These are phyloP conservation scores for Phytophthora pseudosyringae DNA, from an alignment of 352 stramenopile species.

Conservation along the genomic window DNA sequence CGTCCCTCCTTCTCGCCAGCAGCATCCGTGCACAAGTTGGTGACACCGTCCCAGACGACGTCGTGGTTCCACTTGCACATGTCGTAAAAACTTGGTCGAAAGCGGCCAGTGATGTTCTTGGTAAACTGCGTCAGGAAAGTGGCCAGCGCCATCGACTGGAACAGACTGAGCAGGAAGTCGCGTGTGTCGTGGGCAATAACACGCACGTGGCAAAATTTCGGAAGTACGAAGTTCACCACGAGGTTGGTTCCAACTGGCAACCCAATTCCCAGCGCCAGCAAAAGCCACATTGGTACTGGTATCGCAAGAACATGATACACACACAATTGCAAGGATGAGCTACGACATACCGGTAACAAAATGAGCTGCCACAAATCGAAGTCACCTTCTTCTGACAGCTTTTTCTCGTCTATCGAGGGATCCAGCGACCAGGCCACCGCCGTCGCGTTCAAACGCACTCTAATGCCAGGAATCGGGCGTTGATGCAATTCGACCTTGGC, in stretches of 20 bases:
- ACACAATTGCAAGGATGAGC: neutral
- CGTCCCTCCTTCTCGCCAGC: conserved; percentile 71
- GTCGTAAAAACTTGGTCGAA: conserved; percentile 83
- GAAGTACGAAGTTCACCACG: conserved; percentile 69
- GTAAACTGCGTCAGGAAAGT: conserved; percentile 75
- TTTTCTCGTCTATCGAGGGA: conserved; percentile 56
- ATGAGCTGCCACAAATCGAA: neutral
- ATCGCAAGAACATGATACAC: neutral
- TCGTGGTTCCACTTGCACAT: conserved; percentile 83
- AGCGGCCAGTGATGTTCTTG: conserved; percentile 81
- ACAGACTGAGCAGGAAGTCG: conserved; percentile 77
- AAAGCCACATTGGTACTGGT: conserved; percentile 58
- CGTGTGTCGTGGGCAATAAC: conserved; percentile 75
- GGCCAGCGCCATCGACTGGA: conserved; percentile 55
- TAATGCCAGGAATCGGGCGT: conserved; percentile 59
- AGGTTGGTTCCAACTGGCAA: conserved; percentile 61
- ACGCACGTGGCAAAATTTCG: conserved; percentile 49
- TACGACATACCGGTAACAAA: neutral
- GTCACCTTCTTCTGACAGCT: conserved; percentile 50
- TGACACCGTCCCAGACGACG: conserved; percentile 73
- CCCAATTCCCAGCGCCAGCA: conserved; percentile 39
- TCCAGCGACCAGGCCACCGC: conserved; percentile 51
- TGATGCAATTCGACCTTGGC: conserved; percentile 59
- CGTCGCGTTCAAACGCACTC: conserved; percentile 53
- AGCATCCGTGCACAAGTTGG: conserved; percentile 73